These are phyloP conservation scores for Vigna hirtella DNA, from an alignment of 306 rosid genomes.

Conservation along the genomic window DNA sequence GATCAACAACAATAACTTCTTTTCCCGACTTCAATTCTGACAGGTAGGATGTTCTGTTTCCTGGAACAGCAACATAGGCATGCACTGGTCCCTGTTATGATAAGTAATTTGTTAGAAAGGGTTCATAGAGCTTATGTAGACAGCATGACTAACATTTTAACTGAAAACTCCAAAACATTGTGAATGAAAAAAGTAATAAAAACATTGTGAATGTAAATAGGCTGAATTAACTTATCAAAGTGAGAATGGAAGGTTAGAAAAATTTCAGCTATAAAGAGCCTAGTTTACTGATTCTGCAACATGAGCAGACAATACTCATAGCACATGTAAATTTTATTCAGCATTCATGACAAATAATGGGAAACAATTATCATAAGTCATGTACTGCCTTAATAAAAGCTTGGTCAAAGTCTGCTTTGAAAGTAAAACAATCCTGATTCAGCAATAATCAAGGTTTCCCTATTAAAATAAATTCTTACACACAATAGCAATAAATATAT, in stretches of 20 bases:
- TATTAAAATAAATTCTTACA: too few species aligned
- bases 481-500: too few species aligned
- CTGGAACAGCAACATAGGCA: slow-evolving; percentile 85
- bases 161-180: not conserved
- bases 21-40: slow-evolving; percentile 85
- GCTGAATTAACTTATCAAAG: slow-evolving; percentile 7
- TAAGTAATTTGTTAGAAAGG: slow-evolving; percentile 7
- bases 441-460: too few species aligned
- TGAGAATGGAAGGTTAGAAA: not conserved
- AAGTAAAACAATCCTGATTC: too few species aligned
- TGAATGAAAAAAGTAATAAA: not conserved
- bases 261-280: slow-evolving; percentile 26
- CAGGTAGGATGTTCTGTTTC: slow-evolving; percentile 86
- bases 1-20: slow-evolving; percentile 85
- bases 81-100: slow-evolving; percentile 79
- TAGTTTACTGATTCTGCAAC: not conserved
- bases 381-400: not conserved
- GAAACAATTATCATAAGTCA: not conserved
- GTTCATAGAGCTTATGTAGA: not conserved
- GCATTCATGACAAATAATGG: not conserved
- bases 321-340: not conserved
- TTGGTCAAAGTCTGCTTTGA: not conserved
- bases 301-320: not conserved
- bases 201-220: not conserved
- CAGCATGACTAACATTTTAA: not conserved